Evolutionary conservation across 352 stramenopile species (phyloP), one percentile per base, ranked within the genome.

Genomic region (Globisporangium spinosum): DNA sequence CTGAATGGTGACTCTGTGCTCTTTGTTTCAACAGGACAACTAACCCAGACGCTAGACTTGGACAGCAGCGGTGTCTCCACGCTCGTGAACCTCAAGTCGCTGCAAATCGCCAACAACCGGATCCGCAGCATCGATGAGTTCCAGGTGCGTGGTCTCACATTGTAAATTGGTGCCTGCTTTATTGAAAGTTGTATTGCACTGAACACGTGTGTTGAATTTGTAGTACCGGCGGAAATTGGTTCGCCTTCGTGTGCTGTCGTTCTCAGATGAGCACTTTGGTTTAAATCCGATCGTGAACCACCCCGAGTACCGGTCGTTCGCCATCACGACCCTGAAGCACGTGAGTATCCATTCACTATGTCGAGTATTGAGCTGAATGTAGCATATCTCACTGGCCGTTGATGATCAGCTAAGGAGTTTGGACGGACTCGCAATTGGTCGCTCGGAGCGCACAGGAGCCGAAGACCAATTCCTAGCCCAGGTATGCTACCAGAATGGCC

Each of bases 231-330:
- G 76, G 0, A 78, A 75, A 43, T 69, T 96, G 12, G 70, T 91
- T 3, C 72, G 70, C 25, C 75, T 97, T 23, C 77, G 77, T 20
- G 66, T 74, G 0, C 66, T 97, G 47, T 74, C 76, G 2, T 85
- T 97, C 27, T 12, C 74, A n/a, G 89, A 96, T 64, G 79, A 86
- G 8, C 86, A 97, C 62, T 97, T 96, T 68, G 91, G 91, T 2
- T 77, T 76, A 1, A 97, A 93, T 59, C 89, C 89, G 49, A 78
- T 97, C 23, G 73, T 84, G 3, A 56, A 47, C 15, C 79, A 88
- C 25, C 78, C 78, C 22, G 85, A 91, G 29, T 97, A 97, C 72
- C 83, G 87, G 9, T 72, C 73, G 8, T 81, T 89, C 32, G 77
- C 82, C 3, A 67, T 96, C n/a, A 80, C 85, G 5, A 76, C 77